Evolutionary conservation across 345 rosid genomes (phyloP).

Genomic region (Murraya koenigii): DNA sequence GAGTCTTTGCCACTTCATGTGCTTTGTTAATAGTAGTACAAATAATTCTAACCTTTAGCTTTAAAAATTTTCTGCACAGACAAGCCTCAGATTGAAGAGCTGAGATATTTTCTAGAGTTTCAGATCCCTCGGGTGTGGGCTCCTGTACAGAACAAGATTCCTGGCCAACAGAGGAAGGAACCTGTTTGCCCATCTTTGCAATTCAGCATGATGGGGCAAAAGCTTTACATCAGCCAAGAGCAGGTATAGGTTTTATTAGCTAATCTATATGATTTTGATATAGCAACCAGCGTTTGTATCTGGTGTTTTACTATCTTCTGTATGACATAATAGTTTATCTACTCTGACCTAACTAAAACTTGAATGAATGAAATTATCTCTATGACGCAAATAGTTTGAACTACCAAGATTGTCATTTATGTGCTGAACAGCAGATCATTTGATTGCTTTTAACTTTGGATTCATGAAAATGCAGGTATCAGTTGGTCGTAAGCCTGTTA

Average conservation of each 20-base stretch:
- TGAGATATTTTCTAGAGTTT: slow-evolving; percentile 71
- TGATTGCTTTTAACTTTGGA: slow-evolving; percentile 15
- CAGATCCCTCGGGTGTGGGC: slow-evolving; percentile 74
- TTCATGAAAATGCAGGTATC: slow-evolving; percentile 45
- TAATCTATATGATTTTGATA: background rate
- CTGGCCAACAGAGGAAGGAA: slow-evolving; percentile 70
- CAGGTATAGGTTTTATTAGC: slow-evolving; percentile 42
- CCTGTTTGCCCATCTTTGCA: slow-evolving; percentile 78
- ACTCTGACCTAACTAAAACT: background rate
- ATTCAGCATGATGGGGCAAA: slow-evolving; percentile 79
- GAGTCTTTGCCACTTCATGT: background rate
- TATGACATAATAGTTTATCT: too few species aligned
- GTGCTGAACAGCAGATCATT: background rate
- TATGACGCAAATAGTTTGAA: background rate
- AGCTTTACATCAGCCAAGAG: slow-evolving; percentile 66
- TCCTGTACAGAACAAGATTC: slow-evolving; percentile 53
- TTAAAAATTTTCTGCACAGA: slow-evolving; percentile 32
- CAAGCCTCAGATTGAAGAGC: slow-evolving; percentile 73
- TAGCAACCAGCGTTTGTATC: background rate
- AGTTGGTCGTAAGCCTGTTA: slow-evolving; percentile 72
- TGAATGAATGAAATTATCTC: background rate
- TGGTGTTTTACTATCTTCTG: background rate
- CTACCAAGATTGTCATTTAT: background rate
- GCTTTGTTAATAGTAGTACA: slow-evolving; percentile 1
- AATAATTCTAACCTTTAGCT: slow-evolving; percentile 1